Conservation (phyloP, 2,329 filamentous ascomycete species). For the Pseudogymnoascus sp. region DNA sequence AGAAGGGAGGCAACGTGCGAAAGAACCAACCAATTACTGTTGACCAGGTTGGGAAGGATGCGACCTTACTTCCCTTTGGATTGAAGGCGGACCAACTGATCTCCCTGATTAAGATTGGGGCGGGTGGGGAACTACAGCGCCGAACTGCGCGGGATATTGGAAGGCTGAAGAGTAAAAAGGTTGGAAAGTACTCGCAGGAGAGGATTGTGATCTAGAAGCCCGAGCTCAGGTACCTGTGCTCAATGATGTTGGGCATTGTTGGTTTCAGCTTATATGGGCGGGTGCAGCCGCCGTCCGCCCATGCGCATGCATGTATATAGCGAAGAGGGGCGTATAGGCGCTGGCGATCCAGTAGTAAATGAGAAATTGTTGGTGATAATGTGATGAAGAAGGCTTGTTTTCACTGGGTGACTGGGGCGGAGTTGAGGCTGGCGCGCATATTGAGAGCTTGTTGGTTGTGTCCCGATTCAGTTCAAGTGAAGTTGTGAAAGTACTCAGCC, state of each 20-base stretch:
- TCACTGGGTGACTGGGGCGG: background rate
- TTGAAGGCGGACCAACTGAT: conserved; percentile 51
- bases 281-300: background rate
- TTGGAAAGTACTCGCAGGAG: conserved; percentile 78
- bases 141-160: conserved; percentile 68
- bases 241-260: conserved; percentile 8
- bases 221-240: background rate
- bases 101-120: conserved; percentile 51
- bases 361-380: conserved; percentile 4
- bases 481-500: background rate
- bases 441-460: background rate
- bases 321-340: conserved; percentile 8
- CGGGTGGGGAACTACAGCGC: conserved; percentile 61
- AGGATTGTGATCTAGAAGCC: conserved; percentile 55
- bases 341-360: conserved; percentile 5
- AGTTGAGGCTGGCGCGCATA: background rate
- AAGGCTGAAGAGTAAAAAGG: conserved; percentile 68
- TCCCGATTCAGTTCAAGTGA: background rate
- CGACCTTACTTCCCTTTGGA: conserved; percentile 59
- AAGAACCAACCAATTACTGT: conserved; percentile 39
- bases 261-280: background rate
- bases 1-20: conserved; percentile 21
- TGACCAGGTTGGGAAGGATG: conserved; percentile 38
- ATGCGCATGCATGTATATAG: background rate
- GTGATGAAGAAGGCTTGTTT: background rate